These are phyloP conservation scores for Colletotrichum musicola DNA, from an alignment of 2,329 filamentous ascomycete species.

Conservation along the genomic window DNA sequence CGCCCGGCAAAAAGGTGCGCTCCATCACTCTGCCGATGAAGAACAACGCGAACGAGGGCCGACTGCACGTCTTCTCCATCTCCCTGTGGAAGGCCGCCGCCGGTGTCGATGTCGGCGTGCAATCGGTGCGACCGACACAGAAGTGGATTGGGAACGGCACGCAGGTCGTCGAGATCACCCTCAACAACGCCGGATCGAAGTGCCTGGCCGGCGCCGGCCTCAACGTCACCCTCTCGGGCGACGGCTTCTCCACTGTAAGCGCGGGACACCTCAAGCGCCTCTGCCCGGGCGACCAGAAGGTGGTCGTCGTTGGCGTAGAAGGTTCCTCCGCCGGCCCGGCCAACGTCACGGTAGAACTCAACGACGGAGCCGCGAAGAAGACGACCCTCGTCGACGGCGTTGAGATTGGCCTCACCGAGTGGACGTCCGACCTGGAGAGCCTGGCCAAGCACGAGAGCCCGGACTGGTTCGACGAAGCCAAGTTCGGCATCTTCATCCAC, in stretches of 20 bases:
- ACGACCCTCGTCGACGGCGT: constrained; percentile 40
- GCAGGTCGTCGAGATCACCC: constrained; percentile 56
- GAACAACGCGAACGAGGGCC: constrained; percentile 49
- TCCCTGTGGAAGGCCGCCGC: constrained; percentile 47
- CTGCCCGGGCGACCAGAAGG: constrained; percentile 58
- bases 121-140: constrained; percentile 57
- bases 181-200: constrained; percentile 52
- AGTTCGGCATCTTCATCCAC: constrained; percentile 72
- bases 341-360: constrained; percentile 41
- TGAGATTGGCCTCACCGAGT: constrained; percentile 52
- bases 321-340: constrained; percentile 43
- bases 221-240: constrained; percentile 46
- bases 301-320: constrained; percentile 52
- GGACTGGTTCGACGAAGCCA: constrained; percentile 66
- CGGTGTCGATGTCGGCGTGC: constrained; percentile 46
- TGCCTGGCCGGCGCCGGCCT: constrained; percentile 49
- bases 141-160: constrained; percentile 51
- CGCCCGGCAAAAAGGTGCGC: constrained; percentile 51
- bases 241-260: constrained; percentile 59
- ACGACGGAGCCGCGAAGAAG: constrained; percentile 37
- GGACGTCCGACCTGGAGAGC: constrained; percentile 50
- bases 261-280: constrained; percentile 53
- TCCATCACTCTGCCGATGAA: constrained; percentile 56
- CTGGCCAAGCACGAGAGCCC: constrained; percentile 58
- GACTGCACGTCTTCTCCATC: constrained; percentile 58